Evolutionary conservation across 306 rosid species (phyloP), one percentile per base, ranked within the genome.

Genomic region (Castanopsis chinensis): DNA sequence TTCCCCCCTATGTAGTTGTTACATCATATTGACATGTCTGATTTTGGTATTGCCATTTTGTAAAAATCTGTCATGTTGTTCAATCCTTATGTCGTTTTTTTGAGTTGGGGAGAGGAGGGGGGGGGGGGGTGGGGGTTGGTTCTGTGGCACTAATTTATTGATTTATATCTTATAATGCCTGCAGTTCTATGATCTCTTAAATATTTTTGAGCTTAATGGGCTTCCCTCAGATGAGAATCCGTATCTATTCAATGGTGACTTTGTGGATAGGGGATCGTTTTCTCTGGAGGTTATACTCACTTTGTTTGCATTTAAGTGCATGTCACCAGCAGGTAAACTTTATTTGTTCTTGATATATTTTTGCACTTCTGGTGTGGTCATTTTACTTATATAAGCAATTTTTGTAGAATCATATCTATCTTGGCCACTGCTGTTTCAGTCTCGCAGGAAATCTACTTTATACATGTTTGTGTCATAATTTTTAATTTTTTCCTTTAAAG

Each of bases 141-240:
- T 52, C 5, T 60, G 61, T 74, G 58, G 30, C 69, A 58, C 73
- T 52, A 18, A 59, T 32, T 54, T 17, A n/a, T 58, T 82, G 27
- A 13, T 41, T 76, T 60, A 32, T 77, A 9, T 74, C n/a, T 35
- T 69, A 43, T 75, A 75, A 75, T 81, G 81, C 67, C 37, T 89
- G 94, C 98, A 96, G 99, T 96, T 82, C 85, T 96, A 89, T 37
- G 99, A 96, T 79, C 99, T 96, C 85, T 64, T 96, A 77, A 93
- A 96, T 80, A 96, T 96, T 76, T 96, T 96, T 89, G 99, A 96
- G 94, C 98, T 91, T 61, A 96, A 96, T 71, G 99, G 99, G 78
- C 96, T 96, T 87, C 99, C 99, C 33, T 96, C 99, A 23, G 98
- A 96, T n/a, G 98, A 96, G 82, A 96, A 96, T 89, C 99, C 99